Evolutionary conservation across 1,139 yeast genomes (phyloP).

Genomic region (Arxiozyma heterogenica): DNA sequence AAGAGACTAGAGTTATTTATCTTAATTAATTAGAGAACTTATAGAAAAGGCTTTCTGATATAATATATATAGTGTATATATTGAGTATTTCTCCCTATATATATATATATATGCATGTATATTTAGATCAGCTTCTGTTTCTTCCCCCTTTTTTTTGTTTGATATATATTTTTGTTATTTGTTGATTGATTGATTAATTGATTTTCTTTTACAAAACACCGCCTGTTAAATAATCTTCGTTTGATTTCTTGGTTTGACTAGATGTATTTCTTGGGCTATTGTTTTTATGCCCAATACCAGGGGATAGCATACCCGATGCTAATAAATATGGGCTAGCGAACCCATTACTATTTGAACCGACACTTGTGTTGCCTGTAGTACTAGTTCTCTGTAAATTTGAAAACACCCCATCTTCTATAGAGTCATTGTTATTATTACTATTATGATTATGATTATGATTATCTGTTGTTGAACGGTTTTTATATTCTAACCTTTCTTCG

Average conservation of each 20-base stretch:
- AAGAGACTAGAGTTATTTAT: too few relatives aligned
- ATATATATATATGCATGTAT: too few relatives aligned
- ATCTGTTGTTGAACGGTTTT: constrained; percentile 3
- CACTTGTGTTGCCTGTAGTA: constrained; percentile 14
- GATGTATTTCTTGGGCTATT: not conserved
- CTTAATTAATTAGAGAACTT: too few relatives aligned
- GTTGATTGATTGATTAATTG: too few relatives aligned
- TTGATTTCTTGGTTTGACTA: constrained; percentile 5
- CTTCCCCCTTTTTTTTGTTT: too few relatives aligned
- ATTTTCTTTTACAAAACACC: not conserved
- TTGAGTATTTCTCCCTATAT: too few relatives aligned
- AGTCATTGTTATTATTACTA: constrained; percentile 2
- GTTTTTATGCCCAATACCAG: constrained; percentile 10
- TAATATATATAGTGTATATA: too few relatives aligned
- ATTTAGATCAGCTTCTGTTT: too few relatives aligned
- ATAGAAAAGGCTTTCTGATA: too few relatives aligned
- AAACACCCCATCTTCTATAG: constrained; percentile 12
- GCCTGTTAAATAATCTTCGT: constrained; percentile 9
- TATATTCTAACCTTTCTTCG: constrained; percentile 3
- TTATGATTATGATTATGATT: not conserved
- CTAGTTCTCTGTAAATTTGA: constrained; percentile 15
- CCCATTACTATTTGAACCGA: constrained; percentile 14
- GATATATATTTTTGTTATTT: too few relatives aligned
- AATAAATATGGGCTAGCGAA: constrained; percentile 20
- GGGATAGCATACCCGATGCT: constrained; percentile 22